Evolutionary conservation across 257 asterid genomes (phyloP), one percentile per base, ranked within the genome.

Genomic region (Solanum dulcamara): DNA sequence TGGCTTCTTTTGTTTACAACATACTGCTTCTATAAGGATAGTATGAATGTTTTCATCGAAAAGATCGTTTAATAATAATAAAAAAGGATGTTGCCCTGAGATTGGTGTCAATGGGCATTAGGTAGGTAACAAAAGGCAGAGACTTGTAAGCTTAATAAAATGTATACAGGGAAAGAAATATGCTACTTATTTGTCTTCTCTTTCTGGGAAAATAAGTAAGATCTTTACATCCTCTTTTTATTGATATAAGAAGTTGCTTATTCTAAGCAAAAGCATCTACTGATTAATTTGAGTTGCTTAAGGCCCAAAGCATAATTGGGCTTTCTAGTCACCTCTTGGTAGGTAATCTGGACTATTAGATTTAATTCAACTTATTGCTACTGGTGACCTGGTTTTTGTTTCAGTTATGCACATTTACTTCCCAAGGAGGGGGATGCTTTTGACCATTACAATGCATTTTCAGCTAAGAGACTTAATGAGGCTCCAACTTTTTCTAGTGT

Each of bases 371-470:
- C 66, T 79, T 79, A 48, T 50, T 20, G 30, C 38, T 79, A 79
- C 38, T 79, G 83, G 17, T 30, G 2, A 48, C 83, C 62, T 48
- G 44, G 46, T 30, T 67, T 85, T 77, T 82, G 84, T 87, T 90
- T 89, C 94, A 97, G 99, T 93, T 97, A 95, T 90, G 90, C 93
- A 42, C 99, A 97, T 88, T 91, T 97, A 85, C 96, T 94, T 89
- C 99, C 99, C 79, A 94, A 92, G 92, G 99, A 97, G 62, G 99
- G 92, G 86, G 99, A 93, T 68, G 98, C 99, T 88, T 87, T 95
- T 89, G 98, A 92, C 91, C 96, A 93, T 81, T 97, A 94, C 89
- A 91, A 88, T 85, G 89, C 94, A 68, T 92, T 92, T 84, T 94
- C 95, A 28, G 93, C 95, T 51, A 92, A 92, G 95, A 92, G 98